Conservation (phyloP, 108 stramenopile species). For the Hondaea fermentalgiana region DNA sequence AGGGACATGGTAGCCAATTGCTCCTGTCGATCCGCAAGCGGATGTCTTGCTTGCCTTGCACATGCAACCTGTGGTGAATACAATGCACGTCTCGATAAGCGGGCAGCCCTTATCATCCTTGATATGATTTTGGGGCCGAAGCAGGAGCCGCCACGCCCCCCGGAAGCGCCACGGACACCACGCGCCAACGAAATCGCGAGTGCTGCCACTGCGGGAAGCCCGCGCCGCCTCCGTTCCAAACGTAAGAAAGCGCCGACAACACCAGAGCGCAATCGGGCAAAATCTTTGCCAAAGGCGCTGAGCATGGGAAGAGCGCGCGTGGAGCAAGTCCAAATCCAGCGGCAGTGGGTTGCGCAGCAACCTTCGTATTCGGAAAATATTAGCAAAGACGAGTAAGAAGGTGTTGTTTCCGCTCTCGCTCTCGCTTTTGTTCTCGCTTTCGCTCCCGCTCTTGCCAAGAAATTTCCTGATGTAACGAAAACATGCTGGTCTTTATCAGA, state of each 20-base stretch:
- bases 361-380: background rate
- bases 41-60: constrained; percentile 23
- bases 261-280: background rate
- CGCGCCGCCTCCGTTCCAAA: background rate
- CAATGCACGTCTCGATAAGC: constrained; percentile 22
- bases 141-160: background rate
- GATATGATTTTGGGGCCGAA: background rate
- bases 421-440: no score
- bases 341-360: background rate
- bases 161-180: background rate
- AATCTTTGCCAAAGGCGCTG: background rate
- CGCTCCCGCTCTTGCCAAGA: no score
- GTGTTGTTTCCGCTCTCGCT: no score
- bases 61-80: background rate
- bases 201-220: background rate
- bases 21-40: background rate
- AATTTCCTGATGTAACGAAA: no score
- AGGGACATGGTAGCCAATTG: background rate
- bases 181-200: no score
- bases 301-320: constrained; percentile 1
- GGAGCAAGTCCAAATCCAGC: background rate
- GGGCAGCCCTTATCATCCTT: constrained; percentile 21
- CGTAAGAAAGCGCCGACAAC: background rate
- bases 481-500: no score
- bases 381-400: background rate